Percentiles rank a stretch among this genome's conserved stretches.
phyloP scores from a whole-genome alignment of 1,284 basidiomycete species.

The Schizophyllum commune region DNA sequence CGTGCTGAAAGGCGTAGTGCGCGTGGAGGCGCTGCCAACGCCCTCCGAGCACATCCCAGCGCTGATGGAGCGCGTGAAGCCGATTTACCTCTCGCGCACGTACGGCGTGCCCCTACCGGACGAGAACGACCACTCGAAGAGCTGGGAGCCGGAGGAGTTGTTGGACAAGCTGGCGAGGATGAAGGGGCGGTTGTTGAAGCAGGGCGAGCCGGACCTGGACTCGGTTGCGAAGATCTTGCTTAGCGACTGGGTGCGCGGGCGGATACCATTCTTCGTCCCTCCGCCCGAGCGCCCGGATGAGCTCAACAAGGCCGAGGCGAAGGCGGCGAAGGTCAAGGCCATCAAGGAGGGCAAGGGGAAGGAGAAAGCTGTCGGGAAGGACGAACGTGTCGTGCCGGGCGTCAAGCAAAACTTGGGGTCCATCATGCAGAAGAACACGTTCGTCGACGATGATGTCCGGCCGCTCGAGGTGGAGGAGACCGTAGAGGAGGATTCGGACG shows the following conservation, averaged over 20 bases:
- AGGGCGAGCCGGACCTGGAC: constrained; percentile 92
- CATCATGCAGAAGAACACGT: constrained; percentile 82
- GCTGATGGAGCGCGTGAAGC: constrained; percentile 85
- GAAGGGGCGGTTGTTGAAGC: constrained; percentile 88
- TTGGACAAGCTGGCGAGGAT: constrained; percentile 83
- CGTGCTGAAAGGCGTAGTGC: constrained; percentile 95
- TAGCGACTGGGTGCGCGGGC: constrained; percentile 96
- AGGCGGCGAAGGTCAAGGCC: constrained; percentile 32
- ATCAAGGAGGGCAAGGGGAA: constrained; percentile 32
- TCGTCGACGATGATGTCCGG: constrained; percentile 63
- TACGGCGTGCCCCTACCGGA: constrained; percentile 73
- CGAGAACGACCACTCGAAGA: constrained; percentile 35
- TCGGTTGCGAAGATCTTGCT: constrained; percentile 92
- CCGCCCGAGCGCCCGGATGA: constrained; percentile 71
- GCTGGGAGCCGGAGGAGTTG: constrained; percentile 76
- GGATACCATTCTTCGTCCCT: constrained; percentile 84
- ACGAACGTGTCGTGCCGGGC: constrained; percentile 32
- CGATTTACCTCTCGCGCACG: constrained; percentile 88
- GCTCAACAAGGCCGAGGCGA: constrained; percentile 57
- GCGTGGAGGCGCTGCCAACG: constrained; percentile 91
- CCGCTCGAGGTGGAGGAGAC: constrained; percentile 44
- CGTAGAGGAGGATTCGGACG: constrained; percentile 21
- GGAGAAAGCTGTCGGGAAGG: constrained; percentile 18
- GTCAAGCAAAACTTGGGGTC: constrained; percentile 71
- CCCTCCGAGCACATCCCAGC: constrained; percentile 92